A percentile compares a stretch with the other conserved stretches of the same genome.
These are phyloP conservation scores for Apiospora aurea DNA, from an alignment of 2,329 filamentous ascomycete species.

Conservation along the genomic window DNA sequence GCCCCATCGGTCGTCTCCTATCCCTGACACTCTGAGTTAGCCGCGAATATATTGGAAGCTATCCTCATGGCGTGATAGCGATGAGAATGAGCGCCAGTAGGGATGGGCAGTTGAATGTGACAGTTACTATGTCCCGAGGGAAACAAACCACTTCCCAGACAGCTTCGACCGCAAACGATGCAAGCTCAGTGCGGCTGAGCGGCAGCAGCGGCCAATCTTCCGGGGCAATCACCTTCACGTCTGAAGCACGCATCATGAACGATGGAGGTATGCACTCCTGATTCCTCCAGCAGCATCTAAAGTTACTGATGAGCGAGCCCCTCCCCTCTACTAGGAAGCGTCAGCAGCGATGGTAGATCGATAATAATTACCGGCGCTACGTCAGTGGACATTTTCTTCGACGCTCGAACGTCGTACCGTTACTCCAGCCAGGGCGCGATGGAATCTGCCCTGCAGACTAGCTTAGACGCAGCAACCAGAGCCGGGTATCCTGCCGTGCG, in stretches of 20 bases:
- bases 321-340: conserved; percentile 20
- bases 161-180: conserved; percentile 32
- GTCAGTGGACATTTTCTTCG: conserved; percentile 37
- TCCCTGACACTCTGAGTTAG: conserved; percentile 28
- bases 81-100: conserved; percentile 35
- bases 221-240: conserved; percentile 36
- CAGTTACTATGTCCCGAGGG: conserved; percentile 34
- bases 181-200: conserved; percentile 35
- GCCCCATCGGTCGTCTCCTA: no score
- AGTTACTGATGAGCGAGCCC: neutral
- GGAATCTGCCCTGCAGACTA: conserved; percentile 35
- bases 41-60: conserved; percentile 51
- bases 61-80: conserved; percentile 49
- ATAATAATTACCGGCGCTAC: conserved; percentile 34
- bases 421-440: conserved; percentile 32
- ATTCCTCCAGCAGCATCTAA: neutral
- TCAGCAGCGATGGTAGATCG: conserved; percentile 29
- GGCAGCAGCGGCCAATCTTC: conserved; percentile 35
- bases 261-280: conserved; percentile 31
- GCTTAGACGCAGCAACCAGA: conserved; percentile 35
- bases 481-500: conserved; percentile 30
- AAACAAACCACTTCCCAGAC: conserved; percentile 30
- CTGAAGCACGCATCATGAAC: conserved; percentile 30
- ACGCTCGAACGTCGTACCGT: conserved; percentile 38
- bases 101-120: conserved; percentile 33